These are phyloP conservation scores for Silene uniflora DNA, from an alignment of 148 eudicot species.

Conservation along the genomic window DNA sequence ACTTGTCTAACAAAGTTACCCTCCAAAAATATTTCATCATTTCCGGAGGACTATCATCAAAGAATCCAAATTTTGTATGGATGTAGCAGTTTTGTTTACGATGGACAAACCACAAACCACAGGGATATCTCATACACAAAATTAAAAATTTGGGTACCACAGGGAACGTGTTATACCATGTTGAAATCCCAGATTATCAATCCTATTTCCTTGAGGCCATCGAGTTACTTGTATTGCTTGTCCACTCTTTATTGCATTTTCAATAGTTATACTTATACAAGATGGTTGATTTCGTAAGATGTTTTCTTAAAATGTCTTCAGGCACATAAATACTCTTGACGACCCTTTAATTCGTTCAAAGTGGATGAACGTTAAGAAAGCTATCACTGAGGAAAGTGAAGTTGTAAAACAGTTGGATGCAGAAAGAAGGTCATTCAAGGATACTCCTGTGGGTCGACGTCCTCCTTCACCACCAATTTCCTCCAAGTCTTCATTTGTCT, in stretches of 20 bases:
- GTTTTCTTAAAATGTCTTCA: conserved; percentile 21
- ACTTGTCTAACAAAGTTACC: too few species aligned
- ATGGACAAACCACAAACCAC: too few species aligned
- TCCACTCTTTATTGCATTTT: not conserved
- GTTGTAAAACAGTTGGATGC: conserved; percentile 96
- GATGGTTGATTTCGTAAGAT: not conserved
- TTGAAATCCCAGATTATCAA: not conserved
- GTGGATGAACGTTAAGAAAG: conserved; percentile 98
- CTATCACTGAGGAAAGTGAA: conserved; percentile 82
- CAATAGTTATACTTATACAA: not conserved
- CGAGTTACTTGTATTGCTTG: not conserved
- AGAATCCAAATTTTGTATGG: too few species aligned
- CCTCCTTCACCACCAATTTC: conserved; percentile 93
- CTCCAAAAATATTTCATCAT: too few species aligned
- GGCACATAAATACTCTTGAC: conserved; percentile 82
- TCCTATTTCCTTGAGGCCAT: not conserved
- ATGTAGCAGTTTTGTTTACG: too few species aligned
- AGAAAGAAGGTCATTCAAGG: conserved; percentile 87
- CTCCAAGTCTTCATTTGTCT: conserved; percentile 82
- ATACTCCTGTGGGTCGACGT: conserved; percentile 76
- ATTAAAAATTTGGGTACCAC: too few species aligned
- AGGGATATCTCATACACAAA: too few species aligned
- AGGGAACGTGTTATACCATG: not conserved
- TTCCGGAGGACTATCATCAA: too few species aligned
- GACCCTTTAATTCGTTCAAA: conserved; percentile 80